Evolutionary conservation across 1,284 basidiomycete species (phyloP).

Genomic region (Sporisorium sorghi): DNA sequence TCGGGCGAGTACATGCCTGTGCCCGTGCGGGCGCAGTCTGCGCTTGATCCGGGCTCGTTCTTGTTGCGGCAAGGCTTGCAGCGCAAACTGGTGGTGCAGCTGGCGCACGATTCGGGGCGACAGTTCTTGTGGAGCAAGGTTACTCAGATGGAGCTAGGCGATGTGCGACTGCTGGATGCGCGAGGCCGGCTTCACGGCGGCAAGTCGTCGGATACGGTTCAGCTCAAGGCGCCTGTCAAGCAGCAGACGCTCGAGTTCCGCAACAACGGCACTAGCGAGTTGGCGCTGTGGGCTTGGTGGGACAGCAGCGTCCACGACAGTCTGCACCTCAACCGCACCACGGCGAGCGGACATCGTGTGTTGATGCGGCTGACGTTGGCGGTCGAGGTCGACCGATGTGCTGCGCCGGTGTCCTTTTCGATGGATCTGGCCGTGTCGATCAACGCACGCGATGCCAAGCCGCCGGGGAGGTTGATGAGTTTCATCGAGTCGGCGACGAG

Average conservation of each 20-base stretch:
- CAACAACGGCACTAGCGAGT: conserved; percentile 54
- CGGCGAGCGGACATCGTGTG: conserved; percentile 80
- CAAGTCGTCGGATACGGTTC: conserved; percentile 69
- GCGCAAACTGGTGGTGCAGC: conserved; percentile 79
- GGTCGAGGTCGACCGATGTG: conserved; percentile 84
- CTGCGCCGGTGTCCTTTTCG: conserved; percentile 83
- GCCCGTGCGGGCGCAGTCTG: conserved; percentile 81
- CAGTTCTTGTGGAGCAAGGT: conserved; percentile 87
- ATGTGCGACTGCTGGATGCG: conserved; percentile 83
- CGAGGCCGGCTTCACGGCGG: conserved; percentile 84
- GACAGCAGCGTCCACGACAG: conserved; percentile 93
- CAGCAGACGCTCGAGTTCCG: conserved; percentile 58
- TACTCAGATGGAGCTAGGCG: conserved; percentile 81
- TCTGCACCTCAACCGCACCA: conserved; percentile 84
- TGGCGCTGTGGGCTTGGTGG: conserved; percentile 76
- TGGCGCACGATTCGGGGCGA: conserved; percentile 88
- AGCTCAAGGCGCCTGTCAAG: conserved; percentile 48
- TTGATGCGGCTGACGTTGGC: conserved; percentile 82
- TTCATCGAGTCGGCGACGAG: conserved; percentile 52
- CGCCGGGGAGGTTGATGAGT: conserved; percentile 83
- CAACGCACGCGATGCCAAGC: conserved; percentile 84
- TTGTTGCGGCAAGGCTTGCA: conserved; percentile 92
- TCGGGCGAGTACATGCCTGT: conserved; percentile 87
- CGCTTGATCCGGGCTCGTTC: conserved; percentile 85
- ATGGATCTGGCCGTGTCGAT: conserved; percentile 90